Evolutionary conservation across 441 rosid species (phyloP).

Genomic region (Erodium moschatum): DNA sequence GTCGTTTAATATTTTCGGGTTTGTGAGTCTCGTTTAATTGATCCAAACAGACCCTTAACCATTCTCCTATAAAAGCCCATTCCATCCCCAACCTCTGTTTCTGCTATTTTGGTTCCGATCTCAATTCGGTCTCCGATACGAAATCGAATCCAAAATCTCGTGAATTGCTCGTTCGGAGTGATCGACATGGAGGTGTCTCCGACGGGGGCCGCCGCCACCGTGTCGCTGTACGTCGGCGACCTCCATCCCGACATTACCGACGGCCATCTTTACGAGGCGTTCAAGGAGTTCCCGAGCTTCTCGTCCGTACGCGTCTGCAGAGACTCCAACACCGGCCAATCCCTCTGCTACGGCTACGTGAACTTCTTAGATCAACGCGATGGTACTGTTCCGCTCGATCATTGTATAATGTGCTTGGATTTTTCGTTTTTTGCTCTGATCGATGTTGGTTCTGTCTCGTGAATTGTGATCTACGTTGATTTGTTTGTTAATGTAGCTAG

Average conservation of each 20-base stretch:
- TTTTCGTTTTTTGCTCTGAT: not conserved
- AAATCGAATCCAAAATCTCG: not conserved
- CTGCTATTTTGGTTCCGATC: not conserved
- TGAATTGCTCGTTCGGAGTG: not conserved
- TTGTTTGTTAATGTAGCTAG: not conserved
- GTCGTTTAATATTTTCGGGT: no score
- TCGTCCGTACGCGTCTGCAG: slow-evolving; percentile 61
- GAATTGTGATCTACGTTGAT: not conserved
- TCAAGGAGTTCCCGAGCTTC: slow-evolving; percentile 48
- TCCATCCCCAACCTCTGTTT: slow-evolving; percentile 8
- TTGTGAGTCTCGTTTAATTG: not conserved
- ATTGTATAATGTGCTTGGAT: not conserved
- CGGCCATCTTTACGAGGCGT: slow-evolving; percentile 38
- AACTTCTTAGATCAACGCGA: slow-evolving; percentile 47
- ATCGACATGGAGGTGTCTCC: slow-evolving; percentile 40
- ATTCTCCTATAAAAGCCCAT: not conserved
- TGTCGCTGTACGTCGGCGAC: slow-evolving; percentile 68
- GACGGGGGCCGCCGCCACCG: slow-evolving; percentile 25
- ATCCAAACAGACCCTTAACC: not conserved
- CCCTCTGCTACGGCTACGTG: slow-evolving; percentile 75
- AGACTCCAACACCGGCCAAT: slow-evolving; percentile 48
- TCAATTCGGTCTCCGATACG: no score
- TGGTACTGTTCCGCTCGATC: slow-evolving; percentile 23
- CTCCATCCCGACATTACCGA: slow-evolving; percentile 53
- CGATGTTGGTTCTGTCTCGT: not conserved